Percentiles rank a stretch among this genome's conserved stretches.
Evolutionary conservation across 2,329 filamentous ascomycete genomes (phyloP).

Genomic region (Aspergillus sp.): DNA sequence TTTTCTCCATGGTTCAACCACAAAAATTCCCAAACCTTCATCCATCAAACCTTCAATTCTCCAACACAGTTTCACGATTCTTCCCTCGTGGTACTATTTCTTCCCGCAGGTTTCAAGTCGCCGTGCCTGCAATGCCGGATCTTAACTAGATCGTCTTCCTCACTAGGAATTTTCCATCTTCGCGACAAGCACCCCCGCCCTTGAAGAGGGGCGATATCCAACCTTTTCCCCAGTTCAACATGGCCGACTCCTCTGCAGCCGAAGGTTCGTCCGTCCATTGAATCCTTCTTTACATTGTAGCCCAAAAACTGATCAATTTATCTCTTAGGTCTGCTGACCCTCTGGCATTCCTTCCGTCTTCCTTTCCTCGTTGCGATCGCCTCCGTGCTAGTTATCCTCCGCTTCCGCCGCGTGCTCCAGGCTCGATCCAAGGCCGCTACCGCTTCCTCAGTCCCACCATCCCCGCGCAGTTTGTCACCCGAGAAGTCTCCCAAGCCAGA

Average conservation of each 20-base stretch:
- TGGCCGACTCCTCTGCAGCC: slow-evolving; percentile 10
- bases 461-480: slow-evolving; percentile 29
- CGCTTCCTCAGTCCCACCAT: slow-evolving; percentile 32
- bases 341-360: slow-evolving; percentile 51
- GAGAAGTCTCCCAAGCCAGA: slow-evolving; percentile 16
- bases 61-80: not conserved
- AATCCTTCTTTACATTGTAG: not conserved
- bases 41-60: not conserved
- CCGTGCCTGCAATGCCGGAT: not conserved
- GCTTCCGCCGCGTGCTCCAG: slow-evolving; percentile 23
- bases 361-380: slow-evolving; percentile 43
- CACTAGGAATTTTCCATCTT: not conserved
- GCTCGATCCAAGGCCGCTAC: slow-evolving; percentile 27
- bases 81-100: not conserved
- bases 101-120: not conserved
- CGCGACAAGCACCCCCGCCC: not conserved
- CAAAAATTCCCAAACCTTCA: slow-evolving; percentile 3
- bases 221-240: not conserved
- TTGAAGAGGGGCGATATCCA: slow-evolving; percentile 1
- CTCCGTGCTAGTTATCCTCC: slow-evolving; percentile 35
- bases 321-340: slow-evolving; percentile 35
- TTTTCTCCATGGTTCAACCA: not conserved
- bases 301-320: not conserved
- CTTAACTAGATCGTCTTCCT: not conserved
- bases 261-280: slow-evolving; percentile 8